Conservation (phyloP, 2,329 filamentous ascomycete species). For the Chrysoporthe puriensis region DNA sequence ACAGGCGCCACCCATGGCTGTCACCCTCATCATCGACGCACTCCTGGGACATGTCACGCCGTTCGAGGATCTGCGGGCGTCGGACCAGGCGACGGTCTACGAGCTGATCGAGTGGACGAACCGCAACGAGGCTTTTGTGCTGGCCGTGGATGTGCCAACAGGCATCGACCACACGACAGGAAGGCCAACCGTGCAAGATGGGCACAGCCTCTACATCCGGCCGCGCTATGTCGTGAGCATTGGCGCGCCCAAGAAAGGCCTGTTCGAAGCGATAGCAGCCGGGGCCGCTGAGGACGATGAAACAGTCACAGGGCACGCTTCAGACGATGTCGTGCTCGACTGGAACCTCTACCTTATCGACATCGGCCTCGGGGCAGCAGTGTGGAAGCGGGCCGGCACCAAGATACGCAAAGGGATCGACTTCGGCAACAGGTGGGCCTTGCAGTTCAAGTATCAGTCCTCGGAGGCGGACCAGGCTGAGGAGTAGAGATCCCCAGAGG, state of each 20-base stretch:
- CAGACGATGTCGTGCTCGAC: slow-evolving; percentile 50
- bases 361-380: slow-evolving; percentile 79
- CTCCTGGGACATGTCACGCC: slow-evolving; percentile 83
- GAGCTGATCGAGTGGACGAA: slow-evolving; percentile 95
- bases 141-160: slow-evolving; percentile 90
- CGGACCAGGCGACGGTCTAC: slow-evolving; percentile 82
- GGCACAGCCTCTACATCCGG: slow-evolving; percentile 76
- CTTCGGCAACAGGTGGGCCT: slow-evolving; percentile 85
- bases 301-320: slow-evolving; percentile 35
- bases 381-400: slow-evolving; percentile 84
- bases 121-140: slow-evolving; percentile 77
- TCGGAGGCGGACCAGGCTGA: slow-evolving; percentile 33
- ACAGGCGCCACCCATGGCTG: slow-evolving; percentile 62
- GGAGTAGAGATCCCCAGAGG: slow-evolving; percentile 19
- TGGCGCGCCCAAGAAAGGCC: slow-evolving; percentile 82
- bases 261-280: slow-evolving; percentile 75
- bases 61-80: slow-evolving; percentile 84
- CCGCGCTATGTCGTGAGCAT: slow-evolving; percentile 84
- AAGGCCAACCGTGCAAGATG: slow-evolving; percentile 68
- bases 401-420: slow-evolving; percentile 82
- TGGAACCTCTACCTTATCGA: slow-evolving; percentile 88
- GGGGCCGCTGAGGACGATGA: slow-evolving; percentile 54
- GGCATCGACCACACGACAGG: slow-evolving; percentile 83
- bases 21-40: slow-evolving; percentile 86
- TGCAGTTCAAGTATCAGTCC: slow-evolving; percentile 64